Percentiles rank a stretch among this genome's conserved stretches.
These are phyloP conservation scores for Tricholomella constricta DNA, from an alignment of 768 basidiomycete genomes.

Conservation along the genomic window DNA sequence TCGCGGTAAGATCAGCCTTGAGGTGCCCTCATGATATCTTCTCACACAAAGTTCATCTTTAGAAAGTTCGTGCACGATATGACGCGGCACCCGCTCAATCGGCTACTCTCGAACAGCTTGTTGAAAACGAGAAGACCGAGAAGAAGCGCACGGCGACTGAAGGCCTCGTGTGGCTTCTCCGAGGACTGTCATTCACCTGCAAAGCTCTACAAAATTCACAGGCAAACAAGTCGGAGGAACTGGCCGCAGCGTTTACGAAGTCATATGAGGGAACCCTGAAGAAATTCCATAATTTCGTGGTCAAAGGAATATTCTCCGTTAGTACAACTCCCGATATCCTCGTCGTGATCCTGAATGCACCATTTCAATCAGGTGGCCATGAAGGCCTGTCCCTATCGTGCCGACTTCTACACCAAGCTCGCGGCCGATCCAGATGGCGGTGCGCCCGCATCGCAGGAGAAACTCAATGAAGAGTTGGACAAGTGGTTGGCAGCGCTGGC, in stretches of 20 bases:
- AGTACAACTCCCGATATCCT: constrained; percentile 28
- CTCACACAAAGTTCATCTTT: background rate
- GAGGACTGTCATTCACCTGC: constrained; percentile 90
- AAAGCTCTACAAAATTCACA: constrained; percentile 74
- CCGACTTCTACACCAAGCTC: constrained; percentile 68
- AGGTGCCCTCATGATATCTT: background rate
- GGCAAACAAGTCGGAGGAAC: constrained; percentile 60
- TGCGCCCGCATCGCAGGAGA: constrained; percentile 43
- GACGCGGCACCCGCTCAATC: constrained; percentile 64
- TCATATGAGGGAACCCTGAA: constrained; percentile 84
- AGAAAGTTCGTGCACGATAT: constrained; percentile 92
- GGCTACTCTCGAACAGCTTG: constrained; percentile 80
- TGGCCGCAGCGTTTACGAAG: constrained; percentile 72
- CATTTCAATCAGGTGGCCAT: constrained; percentile 50
- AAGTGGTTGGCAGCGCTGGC: constrained; percentile 70
- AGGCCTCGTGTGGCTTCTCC: constrained; percentile 91
- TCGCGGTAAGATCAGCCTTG: constrained; percentile 56
- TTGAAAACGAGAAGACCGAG: constrained; percentile 80
- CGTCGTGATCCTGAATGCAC: background rate
- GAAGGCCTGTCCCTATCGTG: constrained; percentile 68
- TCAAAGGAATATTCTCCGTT: constrained; percentile 60
- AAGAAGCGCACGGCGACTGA: constrained; percentile 90
- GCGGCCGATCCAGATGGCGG: constrained; percentile 60
- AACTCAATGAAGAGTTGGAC: constrained; percentile 57
- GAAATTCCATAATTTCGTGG: constrained; percentile 80